These are phyloP conservation scores for Leavenworthia alabamica DNA, from an alignment of 345 rosid genomes.

Conservation along the genomic window DNA sequence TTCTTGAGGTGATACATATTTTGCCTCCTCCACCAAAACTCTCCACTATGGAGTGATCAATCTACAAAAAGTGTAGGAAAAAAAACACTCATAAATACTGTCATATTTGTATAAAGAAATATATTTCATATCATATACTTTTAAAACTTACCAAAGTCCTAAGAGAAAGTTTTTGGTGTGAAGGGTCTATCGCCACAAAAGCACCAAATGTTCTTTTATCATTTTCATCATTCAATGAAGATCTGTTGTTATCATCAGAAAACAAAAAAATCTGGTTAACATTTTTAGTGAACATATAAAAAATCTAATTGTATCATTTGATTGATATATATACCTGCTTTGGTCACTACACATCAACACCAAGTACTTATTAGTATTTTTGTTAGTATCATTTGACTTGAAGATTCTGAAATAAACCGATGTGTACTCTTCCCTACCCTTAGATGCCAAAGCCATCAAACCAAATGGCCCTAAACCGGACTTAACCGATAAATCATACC, in stretches of 20 bases:
- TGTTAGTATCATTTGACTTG: slow-evolving; percentile 24
- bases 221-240: slow-evolving; percentile 36
- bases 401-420: slow-evolving; percentile 62
- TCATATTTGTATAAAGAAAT: neutral
- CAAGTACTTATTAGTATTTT: slow-evolving; percentile 26
- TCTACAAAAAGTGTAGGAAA: neutral
- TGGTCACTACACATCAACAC: slow-evolving; percentile 92
- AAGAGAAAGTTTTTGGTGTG: slow-evolving; percentile 33
- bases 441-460: slow-evolving; percentile 50
- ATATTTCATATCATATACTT: neutral
- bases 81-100: neutral
- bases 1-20: slow-evolving; percentile 49
- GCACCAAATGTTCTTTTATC: slow-evolving; percentile 54
- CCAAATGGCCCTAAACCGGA: slow-evolving; percentile 72
- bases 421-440: slow-evolving; percentile 47
- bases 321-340: slow-evolving; percentile 34
- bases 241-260: slow-evolving; percentile 24
- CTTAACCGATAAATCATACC: slow-evolving; percentile 32
- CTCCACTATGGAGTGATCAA: slow-evolving; percentile 60
- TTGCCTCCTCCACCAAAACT: slow-evolving; percentile 50
- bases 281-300: neutral
- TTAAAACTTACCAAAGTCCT: slow-evolving; percentile 35
- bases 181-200: slow-evolving; percentile 43
- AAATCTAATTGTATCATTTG: neutral
- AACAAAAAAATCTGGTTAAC: neutral